A percentile compares a stretch with the other conserved stretches of the same genome.
Conservation (phyloP, 1,139 yeast genomes). For the Kodamaea arcana region DNA sequence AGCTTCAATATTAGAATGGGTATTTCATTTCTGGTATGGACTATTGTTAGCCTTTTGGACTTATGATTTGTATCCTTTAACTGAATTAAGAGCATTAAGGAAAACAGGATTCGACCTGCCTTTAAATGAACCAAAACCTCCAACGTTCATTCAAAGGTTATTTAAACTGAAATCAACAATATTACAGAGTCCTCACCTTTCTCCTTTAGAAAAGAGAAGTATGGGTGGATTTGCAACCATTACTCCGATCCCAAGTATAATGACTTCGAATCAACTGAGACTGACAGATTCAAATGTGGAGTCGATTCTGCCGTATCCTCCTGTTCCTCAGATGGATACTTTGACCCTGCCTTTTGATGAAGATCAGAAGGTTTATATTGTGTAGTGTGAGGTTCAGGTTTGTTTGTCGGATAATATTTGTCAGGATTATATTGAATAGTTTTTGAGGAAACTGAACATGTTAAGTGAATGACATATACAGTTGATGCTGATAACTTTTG, state of each 20-base stretch:
- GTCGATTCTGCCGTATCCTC: neutral
- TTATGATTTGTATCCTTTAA: constrained; percentile 32
- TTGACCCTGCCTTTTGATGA: constrained; percentile 1
- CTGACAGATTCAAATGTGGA: neutral
- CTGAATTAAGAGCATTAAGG: constrained; percentile 19
- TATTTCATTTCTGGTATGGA: constrained; percentile 37
- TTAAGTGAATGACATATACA: too few relatives aligned
- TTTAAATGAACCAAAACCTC: neutral
- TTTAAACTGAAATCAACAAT: neutral
- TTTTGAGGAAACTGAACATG: too few relatives aligned
- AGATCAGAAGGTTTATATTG: neutral
- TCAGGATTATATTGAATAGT: too few relatives aligned
- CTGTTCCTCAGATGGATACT: neutral
- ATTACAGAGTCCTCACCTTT: constrained; percentile 1
- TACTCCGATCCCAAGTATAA: constrained; percentile 4
- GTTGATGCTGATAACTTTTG: too few relatives aligned
- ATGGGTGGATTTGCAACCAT: constrained; percentile 8
- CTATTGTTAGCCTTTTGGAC: constrained; percentile 34
- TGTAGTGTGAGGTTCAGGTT: too few relatives aligned
- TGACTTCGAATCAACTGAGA: constrained; percentile 1
- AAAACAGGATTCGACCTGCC: constrained; percentile 10
- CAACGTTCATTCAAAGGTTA: neutral
- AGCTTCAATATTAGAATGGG: constrained; percentile 33
- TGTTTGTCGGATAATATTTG: too few relatives aligned
- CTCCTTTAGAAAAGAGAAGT: constrained; percentile 6